Base-by-base conservation (phyloP, 352 stramenopile genomes). In the Phytophthora pistaciae region DNA sequence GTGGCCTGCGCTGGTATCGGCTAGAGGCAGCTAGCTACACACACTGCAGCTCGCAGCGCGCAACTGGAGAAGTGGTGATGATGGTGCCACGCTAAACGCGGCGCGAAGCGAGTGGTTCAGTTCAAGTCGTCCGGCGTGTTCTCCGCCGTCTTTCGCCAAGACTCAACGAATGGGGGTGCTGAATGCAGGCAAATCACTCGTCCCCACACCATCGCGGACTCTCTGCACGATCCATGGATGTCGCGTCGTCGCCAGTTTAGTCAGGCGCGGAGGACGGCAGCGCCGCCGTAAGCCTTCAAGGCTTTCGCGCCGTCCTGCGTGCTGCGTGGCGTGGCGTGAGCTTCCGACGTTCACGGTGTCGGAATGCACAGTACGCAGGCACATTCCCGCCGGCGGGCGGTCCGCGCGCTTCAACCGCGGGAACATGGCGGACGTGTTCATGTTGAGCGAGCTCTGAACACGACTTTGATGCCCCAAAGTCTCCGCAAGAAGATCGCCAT, bases 291-390 rank as follows among this genome's bases (percentile, higher is more conserved):
- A 13, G 36, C 36, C 3, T 42, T 42, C 36, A 42, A 42, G 60
- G 60, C 60, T 33, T 75, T 75, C 68, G 61, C 68, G 68, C 68
- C 67, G 67, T 69, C 67, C 46, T 16, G 57, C 56, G 33, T 1
- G 4, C 44, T 27, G 53, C 29, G 38, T 18, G 42, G 53, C 29
- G 38, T 18, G 42, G 42, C 48, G 23, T 18, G 21, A 56, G 56
- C 56, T 66, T 66, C 56, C 56, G 64, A 66, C 56, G 23, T 66
- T 40, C 49, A 31, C 48, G 58, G 14, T 16, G 36, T 42, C 36
- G 36, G 36, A 33, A 33, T 33, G 7, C 6, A 42, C 11, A 11
- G 4, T n/a, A 42, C 36, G 36, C 14, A 42, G 36, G 11, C 36
- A 7, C 36, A 16, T 1, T 18, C 36, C 36, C 10, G 33, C 11